These are phyloP conservation scores for Coix lacrymajobi DNA, from an alignment of 176 grass and related monocot species.

Conservation along the genomic window DNA sequence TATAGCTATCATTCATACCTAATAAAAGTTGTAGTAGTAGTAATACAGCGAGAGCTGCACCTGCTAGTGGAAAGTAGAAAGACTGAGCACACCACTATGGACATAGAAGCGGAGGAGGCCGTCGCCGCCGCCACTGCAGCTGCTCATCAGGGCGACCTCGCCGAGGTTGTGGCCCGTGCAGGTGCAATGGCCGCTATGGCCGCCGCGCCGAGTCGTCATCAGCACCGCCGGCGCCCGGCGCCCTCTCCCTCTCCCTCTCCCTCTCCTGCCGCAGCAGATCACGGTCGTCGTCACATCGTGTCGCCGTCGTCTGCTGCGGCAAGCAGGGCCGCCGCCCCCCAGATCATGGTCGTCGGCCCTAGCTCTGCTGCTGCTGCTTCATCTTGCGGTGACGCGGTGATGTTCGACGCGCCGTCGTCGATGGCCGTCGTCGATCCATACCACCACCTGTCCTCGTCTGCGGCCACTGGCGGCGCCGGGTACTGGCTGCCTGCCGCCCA, in stretches of 20 bases:
- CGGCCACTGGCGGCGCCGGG: neutral
- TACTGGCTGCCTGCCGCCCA: constrained; percentile 5
- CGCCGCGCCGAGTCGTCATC: neutral
- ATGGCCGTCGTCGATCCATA: constrained; percentile 13
- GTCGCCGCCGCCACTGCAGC: constrained; percentile 18
- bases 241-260: neutral
- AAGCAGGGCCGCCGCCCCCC: neutral
- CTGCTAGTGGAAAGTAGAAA: constrained; percentile 18
- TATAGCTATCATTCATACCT: no score
- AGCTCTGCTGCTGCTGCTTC: no score
- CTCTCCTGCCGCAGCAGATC: neutral
- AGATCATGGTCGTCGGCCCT: constrained; percentile 22
- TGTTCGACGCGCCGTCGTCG: neutral
- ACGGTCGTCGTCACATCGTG: neutral
- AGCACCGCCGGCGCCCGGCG: neutral
- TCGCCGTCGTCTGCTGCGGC: neutral
- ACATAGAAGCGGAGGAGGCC: constrained; percentile 21
- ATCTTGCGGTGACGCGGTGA: neutral
- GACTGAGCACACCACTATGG: constrained; percentile 22
- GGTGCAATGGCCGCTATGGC: constrained; percentile 21
- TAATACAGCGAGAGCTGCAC: no score
- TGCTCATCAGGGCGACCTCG: constrained; percentile 51
- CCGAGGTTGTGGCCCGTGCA: constrained; percentile 42
- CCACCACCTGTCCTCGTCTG: neutral
- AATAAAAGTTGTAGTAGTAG: no score